Evolutionary conservation across 768 basidiomycete genomes (phyloP).

Genomic region (Pisolithus albus): DNA sequence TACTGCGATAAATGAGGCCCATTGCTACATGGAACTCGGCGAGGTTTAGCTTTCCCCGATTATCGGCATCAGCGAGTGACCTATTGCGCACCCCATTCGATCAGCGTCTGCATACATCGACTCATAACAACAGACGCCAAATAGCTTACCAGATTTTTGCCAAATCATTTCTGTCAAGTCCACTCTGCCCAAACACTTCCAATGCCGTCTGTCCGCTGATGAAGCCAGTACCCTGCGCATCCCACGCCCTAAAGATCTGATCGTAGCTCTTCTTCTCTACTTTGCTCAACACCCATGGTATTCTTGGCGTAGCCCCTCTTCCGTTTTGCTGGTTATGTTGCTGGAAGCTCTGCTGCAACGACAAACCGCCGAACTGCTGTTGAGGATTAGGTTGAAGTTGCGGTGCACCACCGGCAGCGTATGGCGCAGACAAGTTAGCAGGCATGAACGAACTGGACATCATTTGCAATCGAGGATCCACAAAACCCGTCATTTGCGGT

Average conservation of each 20-base stretch:
- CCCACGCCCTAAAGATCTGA: constrained; percentile 97
- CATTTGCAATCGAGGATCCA: constrained; percentile 79
- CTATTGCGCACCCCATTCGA: constrained; percentile 31
- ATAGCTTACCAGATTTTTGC: constrained; percentile 82
- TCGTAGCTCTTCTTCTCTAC: constrained; percentile 96
- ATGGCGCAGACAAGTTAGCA: constrained; percentile 52
- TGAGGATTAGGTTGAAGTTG: constrained; percentile 54
- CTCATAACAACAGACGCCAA: neutral
- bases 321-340: constrained; percentile 75
- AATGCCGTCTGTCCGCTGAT: constrained; percentile 78
- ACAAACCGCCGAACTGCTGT: constrained; percentile 45
- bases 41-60: constrained; percentile 91
- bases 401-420: constrained; percentile 52
- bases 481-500: constrained; percentile 71
- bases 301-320: constrained; percentile 55
- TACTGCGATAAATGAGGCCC: constrained; percentile 95
- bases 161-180: constrained; percentile 80
- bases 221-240: constrained; percentile 71
- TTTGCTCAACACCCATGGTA: constrained; percentile 83
- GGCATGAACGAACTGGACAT: constrained; percentile 95
- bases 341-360: constrained; percentile 80
- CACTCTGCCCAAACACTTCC: constrained; percentile 93
- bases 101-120: neutral
- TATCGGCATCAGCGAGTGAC: constrained; percentile 87
- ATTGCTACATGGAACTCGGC: constrained; percentile 98